Base-by-base conservation (phyloP, 345 rosid genomes). In the Trapa bicornis region DNA sequence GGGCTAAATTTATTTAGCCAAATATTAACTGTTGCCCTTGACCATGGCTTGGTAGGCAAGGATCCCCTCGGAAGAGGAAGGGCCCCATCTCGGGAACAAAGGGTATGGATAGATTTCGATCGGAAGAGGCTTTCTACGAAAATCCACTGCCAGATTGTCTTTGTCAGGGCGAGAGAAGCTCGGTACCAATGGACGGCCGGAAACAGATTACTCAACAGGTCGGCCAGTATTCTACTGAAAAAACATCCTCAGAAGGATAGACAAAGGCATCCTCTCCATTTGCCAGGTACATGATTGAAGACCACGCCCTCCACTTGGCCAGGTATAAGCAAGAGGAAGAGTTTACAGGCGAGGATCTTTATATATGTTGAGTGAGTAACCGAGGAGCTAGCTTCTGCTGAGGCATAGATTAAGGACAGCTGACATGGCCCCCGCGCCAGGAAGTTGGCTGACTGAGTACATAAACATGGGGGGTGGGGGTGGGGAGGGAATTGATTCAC, bases 141-240 rank as follows among this genome's bases (percentile, higher is more conserved):
- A 94, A 94, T 65, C 95, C 97, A 22, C 80, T 87, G 73, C 97
- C 95, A 2, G 97, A 90, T 53, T 94, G 99, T 82, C 82, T 90
- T 70, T 93, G 99, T 70, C 86, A 78, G 69, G 78, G 78, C 61
- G 71, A 74, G 69, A 41, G 76, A 36, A 52, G 54, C 41, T 75
- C 63, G 54, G 48, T 47, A 47, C 74, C 47, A 57, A 42, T 42
- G 37, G 72, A 74, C 61, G 15, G 69, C 32, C 68, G 43, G 36
- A 43, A 2, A 16, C 17, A 63, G 41, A 38, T 37, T 29, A 41
- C 15, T 2, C 87, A 61, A n/a, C 58, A 60, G 57, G 37, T 32
- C 32, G 65, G 14, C 38, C 71, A 47, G 67, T 10, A 32, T 42
- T 64, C 47, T 14, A 45, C 65, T 1, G 65, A 62, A 37, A 36